Evolutionary conservation across 2,329 filamentous ascomycete genomes (phyloP).

Genomic region (Cladophialophora carrionii): DNA sequence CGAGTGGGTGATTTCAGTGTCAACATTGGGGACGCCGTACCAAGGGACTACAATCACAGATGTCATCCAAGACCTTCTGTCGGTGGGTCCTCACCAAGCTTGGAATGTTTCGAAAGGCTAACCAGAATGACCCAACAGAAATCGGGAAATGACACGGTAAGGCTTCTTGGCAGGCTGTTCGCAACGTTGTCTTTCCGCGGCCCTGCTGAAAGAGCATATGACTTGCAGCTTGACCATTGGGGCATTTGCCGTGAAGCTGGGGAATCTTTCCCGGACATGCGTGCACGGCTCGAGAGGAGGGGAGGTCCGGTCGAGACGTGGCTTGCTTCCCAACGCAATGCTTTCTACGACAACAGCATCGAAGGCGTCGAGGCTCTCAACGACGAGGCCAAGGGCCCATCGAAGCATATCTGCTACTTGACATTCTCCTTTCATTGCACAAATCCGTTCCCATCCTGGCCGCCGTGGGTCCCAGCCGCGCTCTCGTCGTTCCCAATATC

Average conservation of each 20-base stretch:
- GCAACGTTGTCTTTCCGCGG: not conserved
- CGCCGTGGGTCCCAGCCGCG: not conserved
- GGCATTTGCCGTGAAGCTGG: not conserved
- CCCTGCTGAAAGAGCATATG: not conserved
- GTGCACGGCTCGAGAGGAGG: not conserved
- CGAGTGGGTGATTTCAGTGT: not conserved
- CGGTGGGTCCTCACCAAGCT: not conserved
- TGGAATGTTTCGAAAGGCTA: not conserved
- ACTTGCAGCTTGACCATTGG: not conserved
- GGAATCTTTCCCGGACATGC: not conserved
- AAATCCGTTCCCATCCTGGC: not conserved
- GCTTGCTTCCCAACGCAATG: not conserved
- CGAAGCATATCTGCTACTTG: not conserved
- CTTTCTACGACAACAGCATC: constrained; percentile 1
- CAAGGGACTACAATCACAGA: not conserved
- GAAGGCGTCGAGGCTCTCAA: not conserved
- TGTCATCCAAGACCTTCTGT: not conserved
- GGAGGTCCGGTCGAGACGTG: not conserved
- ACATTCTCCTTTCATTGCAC: not conserved
- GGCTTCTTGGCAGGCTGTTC: not conserved
- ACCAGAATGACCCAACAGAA: not conserved
- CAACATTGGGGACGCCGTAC: not conserved
- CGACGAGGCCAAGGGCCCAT: not conserved
- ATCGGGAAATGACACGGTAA: not conserved
- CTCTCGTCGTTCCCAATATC: not conserved